Base-by-base conservation (phyloP, 345 rosid genomes). In the Arabidopsis arenosa region DNA sequence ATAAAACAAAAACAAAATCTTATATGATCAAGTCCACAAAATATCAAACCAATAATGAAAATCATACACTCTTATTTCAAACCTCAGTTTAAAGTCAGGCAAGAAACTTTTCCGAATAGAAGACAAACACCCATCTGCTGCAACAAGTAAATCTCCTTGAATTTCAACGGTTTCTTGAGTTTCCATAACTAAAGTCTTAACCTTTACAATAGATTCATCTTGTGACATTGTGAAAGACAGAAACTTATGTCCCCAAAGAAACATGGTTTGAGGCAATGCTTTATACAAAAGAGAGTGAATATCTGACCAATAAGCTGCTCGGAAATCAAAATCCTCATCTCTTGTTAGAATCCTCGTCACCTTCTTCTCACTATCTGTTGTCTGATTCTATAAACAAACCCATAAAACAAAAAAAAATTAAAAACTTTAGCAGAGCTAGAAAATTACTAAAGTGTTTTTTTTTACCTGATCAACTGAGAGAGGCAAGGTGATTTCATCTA, bases 301-400 rank as follows among this genome's bases (percentile, higher is more conserved):
- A 76, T 89, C 90, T 49, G 89, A 73, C 97, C 97, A 91, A 82
- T 89, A 86, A 7, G 90, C 91, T 48, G 97, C 92, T 83, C 89
- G 79, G 60, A 89, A 93, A 75, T 86, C 77, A 79, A 84, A 91
- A 55, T 60, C 68, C 77, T 91, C 92, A 45, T 91, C 93, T 82
- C 91, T 88, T 8, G 92, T 79, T 53, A 89, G 52, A 37, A 79
- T 48, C 69, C 80, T 53, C 5, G 68, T 77, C 48, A 39, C 75
- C 65, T 83, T 84, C 52, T 70, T 76, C 26, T 69, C 85, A 56
- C 81, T 63, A 47, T 85, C 91, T 3, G 85, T 82, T 18, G 72
- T 83, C 51, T 77, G 85, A 78, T 88, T 91, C 96, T 91, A 74
- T 28, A 21, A 30, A 74, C 28, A 21, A 32, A 69, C 67, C 54